phyloP scores from a whole-genome alignment of 2,329 filamentous ascomycete species.

The Phyllosticta capitalensis region DNA sequence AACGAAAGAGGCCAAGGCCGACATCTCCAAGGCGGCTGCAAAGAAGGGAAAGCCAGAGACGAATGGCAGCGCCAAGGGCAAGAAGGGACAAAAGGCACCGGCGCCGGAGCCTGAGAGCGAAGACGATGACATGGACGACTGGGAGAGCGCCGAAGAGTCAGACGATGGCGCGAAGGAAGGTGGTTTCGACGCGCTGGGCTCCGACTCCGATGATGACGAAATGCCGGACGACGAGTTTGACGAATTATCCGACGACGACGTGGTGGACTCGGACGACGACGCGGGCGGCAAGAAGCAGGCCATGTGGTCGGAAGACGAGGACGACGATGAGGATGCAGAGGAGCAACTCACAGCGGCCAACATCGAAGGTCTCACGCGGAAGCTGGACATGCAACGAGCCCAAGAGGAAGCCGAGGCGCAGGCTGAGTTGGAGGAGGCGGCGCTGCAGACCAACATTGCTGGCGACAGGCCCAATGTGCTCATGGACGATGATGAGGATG shows the following conservation, averaged over 20 bases:
- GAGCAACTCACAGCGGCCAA: constrained; percentile 91
- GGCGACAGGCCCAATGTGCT: constrained; percentile 62
- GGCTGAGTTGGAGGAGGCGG: constrained; percentile 74
- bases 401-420: constrained; percentile 75
- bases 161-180: constrained; percentile 30
- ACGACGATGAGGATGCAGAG: constrained; percentile 79
- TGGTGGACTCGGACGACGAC: constrained; percentile 60
- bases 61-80: constrained; percentile 18
- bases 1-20: constrained; percentile 31
- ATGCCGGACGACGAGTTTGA: constrained; percentile 31
- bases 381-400: constrained; percentile 68
- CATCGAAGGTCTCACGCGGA: constrained; percentile 81
- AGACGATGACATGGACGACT: constrained; percentile 19
- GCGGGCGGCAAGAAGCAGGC: constrained; percentile 39
- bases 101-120: constrained; percentile 20
- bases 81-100: constrained; percentile 21
- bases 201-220: constrained; percentile 29
- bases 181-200: constrained; percentile 26
- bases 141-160: constrained; percentile 19
- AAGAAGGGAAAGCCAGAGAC: constrained; percentile 14
- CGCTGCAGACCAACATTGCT: constrained; percentile 87
- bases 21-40: constrained; percentile 23
- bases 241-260: constrained; percentile 31
- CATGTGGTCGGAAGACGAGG: constrained; percentile 95
- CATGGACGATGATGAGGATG: constrained; percentile 49